Base-by-base conservation (phyloP, 148 eudicot genomes). In the Chenopodium album region DNA sequence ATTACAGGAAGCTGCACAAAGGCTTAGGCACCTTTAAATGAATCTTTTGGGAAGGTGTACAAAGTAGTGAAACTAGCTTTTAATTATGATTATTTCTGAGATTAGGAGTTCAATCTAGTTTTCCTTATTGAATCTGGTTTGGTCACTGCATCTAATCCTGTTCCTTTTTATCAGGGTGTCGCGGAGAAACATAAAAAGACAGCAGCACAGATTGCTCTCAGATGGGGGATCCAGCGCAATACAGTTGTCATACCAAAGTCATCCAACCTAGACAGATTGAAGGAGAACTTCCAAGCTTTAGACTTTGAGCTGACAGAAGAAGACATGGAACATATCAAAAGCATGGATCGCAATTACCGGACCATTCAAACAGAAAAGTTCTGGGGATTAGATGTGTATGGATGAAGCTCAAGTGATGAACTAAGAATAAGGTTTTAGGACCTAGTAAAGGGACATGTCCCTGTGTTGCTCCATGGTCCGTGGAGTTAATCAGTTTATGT, bases 181-280 rank as follows among this genome's bases (percentile, higher is more conserved):
- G 91, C 97, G 7, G 92, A 91, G 87, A 95, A 95, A 80, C 87
- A 95, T 86, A 91, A 92, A 74, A 93, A 87, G 87, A 87, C 90
- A 0, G 89, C 82, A n/a, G 97, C 98, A 6, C 98, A 93, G 81
- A 78, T 95, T 78, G 92, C 87, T 84, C 98, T 95, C 31, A 92
- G 92, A 20, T 95, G 98, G 98, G 98, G 94, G 9, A 86, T 95
- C 65, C 96, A 95, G 54, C 85, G 98, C 34, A 86, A 93, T 76
- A 90, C 97, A 4, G 82, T 87, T 34, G 92, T 95, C 68, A 92
- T 95, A 72, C 98, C 98, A 11, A 95, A 95, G 90, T 73, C 97
- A 74, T 95, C 98, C 37, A 93, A 95, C 84, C 50, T 79, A 12
- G 89, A 95, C 56, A 89, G 98, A 77, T 73, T 95, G 86, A 84